These are phyloP conservation scores for Quercus rubra DNA, from an alignment of 306 rosid species.

Conservation along the genomic window DNA sequence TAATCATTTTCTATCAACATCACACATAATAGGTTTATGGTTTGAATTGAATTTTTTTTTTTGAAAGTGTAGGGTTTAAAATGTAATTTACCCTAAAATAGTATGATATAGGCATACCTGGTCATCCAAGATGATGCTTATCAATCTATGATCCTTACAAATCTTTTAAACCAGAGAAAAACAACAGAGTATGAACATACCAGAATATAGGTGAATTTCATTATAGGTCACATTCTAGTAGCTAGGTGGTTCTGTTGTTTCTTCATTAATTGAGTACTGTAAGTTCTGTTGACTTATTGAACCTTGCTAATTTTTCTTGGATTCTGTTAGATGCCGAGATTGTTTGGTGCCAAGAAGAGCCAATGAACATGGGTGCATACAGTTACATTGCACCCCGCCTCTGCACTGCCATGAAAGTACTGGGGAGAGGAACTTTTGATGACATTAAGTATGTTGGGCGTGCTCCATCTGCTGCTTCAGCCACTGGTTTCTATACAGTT, in stretches of 20 bases:
- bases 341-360: slow-evolving; percentile 98
- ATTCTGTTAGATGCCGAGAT: slow-evolving; percentile 76
- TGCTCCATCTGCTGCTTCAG: slow-evolving; percentile 88
- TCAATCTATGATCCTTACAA: neutral
- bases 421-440: slow-evolving; percentile 64
- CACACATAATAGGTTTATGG: too few relatives aligned
- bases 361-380: slow-evolving; percentile 98
- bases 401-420: slow-evolving; percentile 64
- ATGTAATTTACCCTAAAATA: too few relatives aligned
- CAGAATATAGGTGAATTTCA: neutral
- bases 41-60: too few relatives aligned
- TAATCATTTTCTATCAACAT: too few relatives aligned
- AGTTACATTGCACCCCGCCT: slow-evolving; percentile 68
- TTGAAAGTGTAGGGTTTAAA: too few relatives aligned
- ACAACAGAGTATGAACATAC: neutral
- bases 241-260: neutral
- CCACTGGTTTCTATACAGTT: slow-evolving; percentile 79
- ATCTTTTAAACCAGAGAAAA: neutral
- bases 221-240: neutral
- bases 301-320: slow-evolving; percentile 6
- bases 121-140: neutral
- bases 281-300: neutral
- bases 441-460: slow-evolving; percentile 82
- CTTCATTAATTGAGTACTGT: neutral
- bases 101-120: neutral